Percentiles rank a stretch among this genome's conserved stretches.
Conservation (phyloP, 108 stramenopile species). For the Skeletonema costatum region DNA sequence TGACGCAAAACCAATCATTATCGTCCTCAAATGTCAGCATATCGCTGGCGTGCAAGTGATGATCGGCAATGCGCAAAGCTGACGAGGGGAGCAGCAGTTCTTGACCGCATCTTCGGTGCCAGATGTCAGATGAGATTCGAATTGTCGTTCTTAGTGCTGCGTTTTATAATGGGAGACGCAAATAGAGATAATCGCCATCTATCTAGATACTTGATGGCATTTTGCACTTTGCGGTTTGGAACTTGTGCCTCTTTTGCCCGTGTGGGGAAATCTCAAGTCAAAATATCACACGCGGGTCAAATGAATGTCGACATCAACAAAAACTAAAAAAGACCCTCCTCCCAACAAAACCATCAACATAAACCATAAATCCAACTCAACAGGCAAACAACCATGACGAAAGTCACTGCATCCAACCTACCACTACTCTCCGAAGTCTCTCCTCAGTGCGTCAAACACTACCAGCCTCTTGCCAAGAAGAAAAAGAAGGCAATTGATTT, state of each 20-base stretch:
- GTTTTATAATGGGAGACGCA: no score
- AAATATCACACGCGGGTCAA: no score
- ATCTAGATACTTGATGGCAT: no score
- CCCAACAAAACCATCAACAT: no score
- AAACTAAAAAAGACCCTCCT: no score
- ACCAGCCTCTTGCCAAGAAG: constrained; percentile 11
- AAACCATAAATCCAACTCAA: no score
- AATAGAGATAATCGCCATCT: no score
- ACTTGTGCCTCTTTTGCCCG: no score
- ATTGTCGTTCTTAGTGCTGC: not conserved
- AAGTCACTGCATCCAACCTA: constrained; percentile 9
- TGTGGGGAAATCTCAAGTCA: no score
- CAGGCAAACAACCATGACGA: constrained; percentile 12
- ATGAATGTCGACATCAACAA: no score
- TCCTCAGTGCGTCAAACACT: constrained; percentile 15
- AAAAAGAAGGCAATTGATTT: constrained; percentile 33
- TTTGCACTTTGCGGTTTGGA: no score
- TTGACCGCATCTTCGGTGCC: not conserved
- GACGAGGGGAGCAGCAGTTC: not conserved
- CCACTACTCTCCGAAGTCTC: not conserved
- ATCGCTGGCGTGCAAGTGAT: not conserved
- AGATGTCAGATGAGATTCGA: not conserved
- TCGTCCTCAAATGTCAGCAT: not conserved
- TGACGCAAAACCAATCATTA: not conserved
- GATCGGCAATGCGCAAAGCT: not conserved